Conservation (phyloP, 2,329 filamentous ascomycete species). For the Ophiognomonia clavigignenti-juglandacearum region DNA sequence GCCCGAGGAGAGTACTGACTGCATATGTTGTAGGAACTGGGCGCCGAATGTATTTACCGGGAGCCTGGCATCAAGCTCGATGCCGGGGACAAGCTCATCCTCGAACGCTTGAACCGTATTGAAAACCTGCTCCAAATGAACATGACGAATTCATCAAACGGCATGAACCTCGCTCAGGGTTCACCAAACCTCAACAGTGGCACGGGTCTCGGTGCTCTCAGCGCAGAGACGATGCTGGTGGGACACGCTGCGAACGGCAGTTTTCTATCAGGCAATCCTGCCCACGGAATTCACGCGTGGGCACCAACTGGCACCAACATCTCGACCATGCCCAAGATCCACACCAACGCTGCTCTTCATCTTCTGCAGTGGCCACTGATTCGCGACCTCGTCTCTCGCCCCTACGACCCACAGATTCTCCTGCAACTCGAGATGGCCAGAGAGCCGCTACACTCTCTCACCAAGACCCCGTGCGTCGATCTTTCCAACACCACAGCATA, state of each 20-base stretch:
- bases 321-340: slow-evolving; percentile 79
- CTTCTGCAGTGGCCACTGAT: slow-evolving; percentile 78
- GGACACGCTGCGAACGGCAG: slow-evolving; percentile 33
- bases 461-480: slow-evolving; percentile 62
- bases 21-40: slow-evolving; percentile 43
- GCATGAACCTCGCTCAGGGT: slow-evolving; percentile 53
- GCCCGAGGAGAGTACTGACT: not conserved
- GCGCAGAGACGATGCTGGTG: slow-evolving; percentile 51
- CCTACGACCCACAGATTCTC: slow-evolving; percentile 76
- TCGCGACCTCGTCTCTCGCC: slow-evolving; percentile 68
- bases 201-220: slow-evolving; percentile 44
- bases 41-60: slow-evolving; percentile 78
- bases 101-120: slow-evolving; percentile 73
- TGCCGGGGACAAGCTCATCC: slow-evolving; percentile 78
- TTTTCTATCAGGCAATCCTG: slow-evolving; percentile 52
- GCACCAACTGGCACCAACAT: slow-evolving; percentile 58
- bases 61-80: slow-evolving; percentile 85
- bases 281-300: slow-evolving; percentile 69
- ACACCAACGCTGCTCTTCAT: slow-evolving; percentile 76
- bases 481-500: slow-evolving; percentile 70
- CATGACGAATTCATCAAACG: slow-evolving; percentile 47
- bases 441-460: slow-evolving; percentile 65
- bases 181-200: slow-evolving; percentile 63
- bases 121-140: slow-evolving; percentile 73
- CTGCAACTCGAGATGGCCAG: slow-evolving; percentile 77